These are phyloP conservation scores for Hygrophorus pudorinus DNA, from an alignment of 768 basidiomycete genomes.

Conservation along the genomic window DNA sequence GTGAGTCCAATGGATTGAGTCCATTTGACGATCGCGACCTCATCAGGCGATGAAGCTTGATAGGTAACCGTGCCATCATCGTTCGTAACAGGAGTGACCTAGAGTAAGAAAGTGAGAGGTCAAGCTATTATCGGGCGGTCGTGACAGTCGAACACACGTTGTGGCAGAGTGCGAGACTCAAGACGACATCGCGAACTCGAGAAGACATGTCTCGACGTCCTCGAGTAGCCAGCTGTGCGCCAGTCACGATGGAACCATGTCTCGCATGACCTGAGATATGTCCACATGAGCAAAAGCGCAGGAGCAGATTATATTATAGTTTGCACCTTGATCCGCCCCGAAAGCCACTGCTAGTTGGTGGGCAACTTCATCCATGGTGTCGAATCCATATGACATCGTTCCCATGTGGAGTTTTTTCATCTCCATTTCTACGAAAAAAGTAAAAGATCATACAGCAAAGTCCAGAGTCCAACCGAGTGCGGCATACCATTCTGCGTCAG, in stretches of 20 bases:
- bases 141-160: constrained; percentile 48
- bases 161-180: constrained; percentile 91
- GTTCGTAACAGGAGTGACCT: constrained; percentile 94
- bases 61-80: constrained; percentile 94
- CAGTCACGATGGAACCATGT: constrained; percentile 57
- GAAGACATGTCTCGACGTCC: constrained; percentile 94
- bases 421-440: constrained; percentile 75
- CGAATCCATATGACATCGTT: constrained; percentile 92
- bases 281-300: not conserved
- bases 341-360: constrained; percentile 87
- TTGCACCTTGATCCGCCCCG: constrained; percentile 50
- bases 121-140: not conserved
- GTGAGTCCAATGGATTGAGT: constrained; percentile 91
- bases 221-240: constrained; percentile 72
- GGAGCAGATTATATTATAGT: not conserved
- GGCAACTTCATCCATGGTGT: constrained; percentile 98
- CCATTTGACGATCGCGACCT: constrained; percentile 98
- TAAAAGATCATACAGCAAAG: not conserved
- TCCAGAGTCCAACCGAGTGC: not conserved
- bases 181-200: constrained; percentile 82
- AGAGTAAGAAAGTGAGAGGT: constrained; percentile 2
- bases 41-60: constrained; percentile 97
- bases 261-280: constrained; percentile 26
- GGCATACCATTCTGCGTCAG: constrained; percentile 87
- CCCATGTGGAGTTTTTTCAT: constrained; percentile 99